phyloP scores from a whole-genome alignment of 129 eudicot species.

The Helianthus tuberosus region DNA sequence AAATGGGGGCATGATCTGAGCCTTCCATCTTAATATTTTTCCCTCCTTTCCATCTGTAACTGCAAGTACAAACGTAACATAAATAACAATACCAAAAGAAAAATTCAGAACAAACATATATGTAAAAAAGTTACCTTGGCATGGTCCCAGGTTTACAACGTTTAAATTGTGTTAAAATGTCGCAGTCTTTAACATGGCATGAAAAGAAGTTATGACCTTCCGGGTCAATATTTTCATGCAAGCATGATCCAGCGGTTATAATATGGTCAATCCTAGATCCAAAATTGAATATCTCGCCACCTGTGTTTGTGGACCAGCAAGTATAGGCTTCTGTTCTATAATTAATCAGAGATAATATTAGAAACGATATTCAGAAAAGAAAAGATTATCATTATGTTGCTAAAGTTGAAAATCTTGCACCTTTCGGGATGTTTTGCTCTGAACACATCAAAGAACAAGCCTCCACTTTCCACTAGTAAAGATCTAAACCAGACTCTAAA shows the following conservation, averaged over 20 bases:
- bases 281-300: slow-evolving; percentile 87
- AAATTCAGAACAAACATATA: slow-evolving; percentile 7
- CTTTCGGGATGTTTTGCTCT: slow-evolving; percentile 93
- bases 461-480: slow-evolving; percentile 72
- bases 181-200: slow-evolving; percentile 92
- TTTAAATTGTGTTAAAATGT: slow-evolving; percentile 76
- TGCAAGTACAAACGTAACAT: neutral
- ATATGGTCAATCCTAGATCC: slow-evolving; percentile 97
- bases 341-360: neutral
- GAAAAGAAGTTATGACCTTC: slow-evolving; percentile 66
- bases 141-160: slow-evolving; percentile 83
- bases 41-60: slow-evolving; percentile 75
- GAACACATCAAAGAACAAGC: slow-evolving; percentile 76
- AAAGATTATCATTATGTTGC: neutral
- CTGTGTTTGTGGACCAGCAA: slow-evolving; percentile 85
- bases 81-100: neutral
- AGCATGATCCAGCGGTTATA: slow-evolving; percentile 73
- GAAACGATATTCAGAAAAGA: slow-evolving; percentile 6
- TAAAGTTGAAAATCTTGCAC: slow-evolving; percentile 30
- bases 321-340: slow-evolving; percentile 89
- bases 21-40: slow-evolving; percentile 71
- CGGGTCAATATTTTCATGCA: slow-evolving; percentile 52
- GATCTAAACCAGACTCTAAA: slow-evolving; percentile 96
- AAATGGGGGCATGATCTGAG: slow-evolving; percentile 94
- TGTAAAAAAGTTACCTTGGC: slow-evolving; percentile 46